Base-by-base conservation (phyloP, 2,329 filamentous ascomycete species). In the Boeremia exigua region DNA sequence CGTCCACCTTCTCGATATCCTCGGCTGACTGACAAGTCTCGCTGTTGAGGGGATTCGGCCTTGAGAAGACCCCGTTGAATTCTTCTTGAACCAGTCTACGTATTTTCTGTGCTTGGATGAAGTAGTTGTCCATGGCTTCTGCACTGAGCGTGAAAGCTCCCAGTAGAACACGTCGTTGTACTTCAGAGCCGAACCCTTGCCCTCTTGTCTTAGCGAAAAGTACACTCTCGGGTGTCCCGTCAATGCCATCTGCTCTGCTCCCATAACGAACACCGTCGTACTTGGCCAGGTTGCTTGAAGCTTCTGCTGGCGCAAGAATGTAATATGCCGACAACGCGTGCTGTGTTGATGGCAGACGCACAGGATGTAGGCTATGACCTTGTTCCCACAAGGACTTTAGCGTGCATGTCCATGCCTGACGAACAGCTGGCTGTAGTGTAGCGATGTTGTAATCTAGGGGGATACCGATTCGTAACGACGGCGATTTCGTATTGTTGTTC, bases 181-280 rank as follows among this genome's bases (percentile, higher is more conserved):
- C 94, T 76, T 99, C 95, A 6, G 84, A 80, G 6, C 95, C 95
- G 62, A 99, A 92, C 0, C 88, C 88, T 30, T 80, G 75, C 12
- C 88, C 89, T 53, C 95, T 86, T 0, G 90, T 92, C 36, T 83
- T 81, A 0, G 92, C 86, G 74, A 95, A 98, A 8, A 77, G 65
- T 6, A 76, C 72, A 27, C 66, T 71, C n/a, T 84, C 82, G 8
- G 82, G 82, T 10, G 79, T 80, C 6, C 82, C 79, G 52, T 85
- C 86, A 56, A 87, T 81, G 42, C 80, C 82, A 8, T 69, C 51
- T 9, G 72, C 78, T 28, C 86, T 83, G 17, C 80, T 81, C 1
- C 95, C 95, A 75, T 96, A 99, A 10, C 95, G 89, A n/a, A 98
- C 86, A 17, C 95, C 95, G 68, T 99, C 96, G 74, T 97, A 99